phyloP scores from a whole-genome alignment of 2,329 filamentous ascomycete species.

The Pezicula radicicola region DNA sequence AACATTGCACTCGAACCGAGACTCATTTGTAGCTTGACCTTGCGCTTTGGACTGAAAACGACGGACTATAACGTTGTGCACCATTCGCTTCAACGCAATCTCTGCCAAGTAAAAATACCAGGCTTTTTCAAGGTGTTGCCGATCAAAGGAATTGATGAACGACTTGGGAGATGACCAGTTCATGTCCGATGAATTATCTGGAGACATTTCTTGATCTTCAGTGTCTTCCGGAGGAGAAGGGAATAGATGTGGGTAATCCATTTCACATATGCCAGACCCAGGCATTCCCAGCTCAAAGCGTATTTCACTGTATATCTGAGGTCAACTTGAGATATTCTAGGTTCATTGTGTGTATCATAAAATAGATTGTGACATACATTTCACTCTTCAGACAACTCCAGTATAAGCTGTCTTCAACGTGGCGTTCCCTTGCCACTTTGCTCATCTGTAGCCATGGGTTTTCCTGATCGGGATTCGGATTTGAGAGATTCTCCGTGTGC shows the following conservation, averaged over 20 bases:
- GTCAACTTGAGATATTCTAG: background rate
- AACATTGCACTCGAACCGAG: background rate
- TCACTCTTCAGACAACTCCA: constrained; percentile 25
- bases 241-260: constrained; percentile 1
- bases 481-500: background rate
- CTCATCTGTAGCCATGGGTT: background rate
- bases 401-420: constrained; percentile 22
- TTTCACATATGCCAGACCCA: background rate
- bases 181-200: background rate
- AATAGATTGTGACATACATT: constrained; percentile 8
- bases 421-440: background rate
- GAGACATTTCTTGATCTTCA: background rate
- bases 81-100: background rate
- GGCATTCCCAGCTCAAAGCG: background rate
- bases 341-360: background rate
- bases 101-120: constrained; percentile 1
- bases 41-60: background rate
- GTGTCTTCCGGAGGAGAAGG: background rate
- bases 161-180: background rate
- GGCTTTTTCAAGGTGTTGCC: background rate
- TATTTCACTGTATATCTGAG: background rate
- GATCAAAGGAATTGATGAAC: background rate
- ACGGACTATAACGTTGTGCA: background rate
- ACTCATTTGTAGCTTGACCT: background rate
- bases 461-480: background rate